Conservation (phyloP, 345 rosid genomes). For the Psidium friedrichsthalianum region DNA sequence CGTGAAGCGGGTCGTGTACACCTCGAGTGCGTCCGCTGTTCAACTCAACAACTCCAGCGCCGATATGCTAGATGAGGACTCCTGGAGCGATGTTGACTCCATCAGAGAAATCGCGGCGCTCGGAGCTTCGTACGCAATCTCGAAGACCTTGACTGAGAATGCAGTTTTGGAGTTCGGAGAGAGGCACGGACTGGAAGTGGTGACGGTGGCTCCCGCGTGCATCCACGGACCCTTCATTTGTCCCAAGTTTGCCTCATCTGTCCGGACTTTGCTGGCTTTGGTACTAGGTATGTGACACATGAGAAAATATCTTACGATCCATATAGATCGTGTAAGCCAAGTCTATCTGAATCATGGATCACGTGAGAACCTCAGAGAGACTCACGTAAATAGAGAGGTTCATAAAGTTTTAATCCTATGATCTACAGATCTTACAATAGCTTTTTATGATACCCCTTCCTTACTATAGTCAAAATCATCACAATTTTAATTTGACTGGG, state of each 20-base stretch:
- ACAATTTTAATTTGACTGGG: background rate
- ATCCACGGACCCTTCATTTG: slow-evolving; percentile 30
- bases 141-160: slow-evolving; percentile 22
- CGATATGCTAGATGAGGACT: slow-evolving; percentile 19
- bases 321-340: background rate
- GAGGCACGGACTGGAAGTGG: slow-evolving; percentile 21
- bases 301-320: background rate
- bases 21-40: slow-evolving; percentile 32
- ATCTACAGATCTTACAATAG: too few species aligned
- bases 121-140: background rate
- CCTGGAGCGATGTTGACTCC: slow-evolving; percentile 18
- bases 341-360: background rate
- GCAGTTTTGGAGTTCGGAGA: slow-evolving; percentile 18
- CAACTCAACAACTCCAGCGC: background rate
- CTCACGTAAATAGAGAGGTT: background rate
- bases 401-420: too few species aligned
- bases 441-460: background rate
- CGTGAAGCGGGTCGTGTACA: slow-evolving; percentile 51
- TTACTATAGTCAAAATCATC: background rate
- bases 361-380: background rate
- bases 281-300: slow-evolving; percentile 7
- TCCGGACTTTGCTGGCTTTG: slow-evolving; percentile 7
- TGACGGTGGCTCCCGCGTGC: slow-evolving; percentile 11
- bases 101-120: background rate
- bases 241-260: slow-evolving; percentile 11